Evolutionary conservation across 441 rosid species (phyloP), one percentile per base, ranked within the genome.

Genomic region (Lepidium campestre): DNA sequence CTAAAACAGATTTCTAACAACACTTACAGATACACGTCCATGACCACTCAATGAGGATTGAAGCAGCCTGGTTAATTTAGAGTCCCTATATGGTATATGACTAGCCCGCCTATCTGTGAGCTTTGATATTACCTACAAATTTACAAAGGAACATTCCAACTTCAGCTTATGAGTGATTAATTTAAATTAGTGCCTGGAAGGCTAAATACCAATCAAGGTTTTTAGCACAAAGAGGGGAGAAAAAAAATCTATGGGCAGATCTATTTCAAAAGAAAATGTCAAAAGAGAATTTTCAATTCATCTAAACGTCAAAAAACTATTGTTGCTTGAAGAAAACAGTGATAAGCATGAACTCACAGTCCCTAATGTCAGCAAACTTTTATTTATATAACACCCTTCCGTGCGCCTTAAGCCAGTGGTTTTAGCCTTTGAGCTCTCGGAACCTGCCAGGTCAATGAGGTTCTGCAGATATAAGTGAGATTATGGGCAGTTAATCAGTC

Each of bases 401-500:
- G 89, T 92, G 61, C 96, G 84, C 72, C 99, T 90, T 71, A 85
- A 37, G 55, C 99, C 98, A 75, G 84, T 90, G 22, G 98, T 93
- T 87, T 87, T 97, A 64, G 89, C 98, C 81, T 89, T 95, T 7
- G 99, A 92, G 79, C 99, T 95, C 85, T 95, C 99, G 34, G 99
- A 95, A 86, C 99, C 99, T 77, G 99, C 99, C 83, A 95, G 92
- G 86, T 95, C 99, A 82, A 95, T 91, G 79, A 95, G 97, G 84
- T 92, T 89, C 99, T 95, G 97, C 98, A 84, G 44, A 73, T 72
- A 82, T 57, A 77, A 81, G 80, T 34, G 50, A 68, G 62, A 62
- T 62, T 22, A 46, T 50, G 64, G 64, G 46, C 27, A 61, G 15
- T 55, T 73, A 60, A 46, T 73, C 54, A n/a, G 41, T 45, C 9